A percentile compares a stretch with the other conserved stretches of the same genome.
Evolutionary conservation across 139 green algal species (phyloP).

Genomic region (Asterochloris sp.): DNA sequence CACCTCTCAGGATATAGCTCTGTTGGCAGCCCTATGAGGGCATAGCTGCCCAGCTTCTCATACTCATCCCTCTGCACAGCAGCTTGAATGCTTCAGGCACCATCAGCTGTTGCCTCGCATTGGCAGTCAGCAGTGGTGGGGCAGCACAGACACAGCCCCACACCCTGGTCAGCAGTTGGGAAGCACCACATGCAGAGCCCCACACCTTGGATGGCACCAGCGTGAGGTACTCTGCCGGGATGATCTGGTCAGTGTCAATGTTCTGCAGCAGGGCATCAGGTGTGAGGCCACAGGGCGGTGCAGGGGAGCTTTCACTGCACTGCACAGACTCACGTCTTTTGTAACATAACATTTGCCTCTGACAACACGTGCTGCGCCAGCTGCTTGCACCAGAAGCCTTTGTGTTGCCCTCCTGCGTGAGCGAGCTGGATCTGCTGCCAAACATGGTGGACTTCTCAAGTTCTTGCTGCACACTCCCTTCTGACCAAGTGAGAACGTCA

Average conservation of each 20-base stretch:
- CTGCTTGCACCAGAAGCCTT: neutral
- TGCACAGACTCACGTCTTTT: conserved; percentile 57
- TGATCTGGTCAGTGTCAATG: conserved; percentile 98
- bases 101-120: neutral
- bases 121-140: neutral
- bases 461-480: too few species aligned
- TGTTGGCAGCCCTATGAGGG: conserved; percentile 82
- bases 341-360: conserved; percentile 75
- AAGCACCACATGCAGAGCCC: neutral
- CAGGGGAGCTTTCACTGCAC: neutral
- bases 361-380: conserved; percentile 22
- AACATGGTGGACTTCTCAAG: too few species aligned
- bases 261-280: conserved; percentile 62
- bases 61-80: conserved; percentile 90
- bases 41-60: conserved; percentile 95
- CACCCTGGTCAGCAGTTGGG: neutral
- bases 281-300: neutral
- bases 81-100: neutral
- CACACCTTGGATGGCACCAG: conserved; percentile 90
- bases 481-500: too few species aligned
- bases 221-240: conserved; percentile 94
- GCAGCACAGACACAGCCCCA: neutral
- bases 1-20: conserved; percentile 65
- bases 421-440: too few species aligned
- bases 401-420: neutral